Percentiles rank a stretch among this genome's conserved stretches.
phyloP scores from a whole-genome alignment of 352 stramenopile species.

The Phytophthora pisi region DNA sequence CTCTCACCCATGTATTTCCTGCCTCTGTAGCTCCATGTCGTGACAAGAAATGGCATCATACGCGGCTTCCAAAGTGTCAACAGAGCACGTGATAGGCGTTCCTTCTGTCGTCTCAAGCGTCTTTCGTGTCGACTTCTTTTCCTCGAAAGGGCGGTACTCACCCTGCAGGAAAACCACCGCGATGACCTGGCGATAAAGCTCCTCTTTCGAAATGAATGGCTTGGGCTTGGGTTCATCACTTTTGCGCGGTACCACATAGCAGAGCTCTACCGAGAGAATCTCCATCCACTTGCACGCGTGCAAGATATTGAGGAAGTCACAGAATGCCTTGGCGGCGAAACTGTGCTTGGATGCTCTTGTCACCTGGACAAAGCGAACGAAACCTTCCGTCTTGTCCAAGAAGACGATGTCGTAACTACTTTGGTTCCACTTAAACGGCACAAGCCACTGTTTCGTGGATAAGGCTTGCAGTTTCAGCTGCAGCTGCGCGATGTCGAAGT shows the following conservation, averaged over 20 bases:
- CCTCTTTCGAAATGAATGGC: too few species aligned
- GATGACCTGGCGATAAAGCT: too few species aligned
- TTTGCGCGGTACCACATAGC: too few species aligned
- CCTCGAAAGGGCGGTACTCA: neutral
- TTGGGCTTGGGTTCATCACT: too few species aligned
- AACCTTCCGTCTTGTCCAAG: neutral
- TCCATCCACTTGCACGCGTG: neutral
- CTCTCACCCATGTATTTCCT: too few species aligned
- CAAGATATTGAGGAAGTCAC: neutral
- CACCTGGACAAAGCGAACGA: neutral
- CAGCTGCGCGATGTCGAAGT: neutral
- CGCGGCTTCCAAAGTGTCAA: too few species aligned
- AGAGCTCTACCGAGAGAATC: neutral
- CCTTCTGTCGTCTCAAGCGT: too few species aligned
- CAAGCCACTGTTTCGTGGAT: neutral
- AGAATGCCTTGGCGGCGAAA: neutral
- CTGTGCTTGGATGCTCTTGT: neutral
- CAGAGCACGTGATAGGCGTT: too few species aligned
- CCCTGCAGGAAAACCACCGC: too few species aligned
- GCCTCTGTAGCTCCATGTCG: too few species aligned
- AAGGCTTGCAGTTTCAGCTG: neutral
- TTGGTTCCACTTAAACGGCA: neutral
- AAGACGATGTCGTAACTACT: neutral
- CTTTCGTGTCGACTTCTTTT: too few species aligned
- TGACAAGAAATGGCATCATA: too few species aligned